Evolutionary conservation across 192 early-diverging fungal genomes (phyloP), one percentile per base, ranked within the genome.

Genomic region (Rhizoclosmatium sp.): DNA sequence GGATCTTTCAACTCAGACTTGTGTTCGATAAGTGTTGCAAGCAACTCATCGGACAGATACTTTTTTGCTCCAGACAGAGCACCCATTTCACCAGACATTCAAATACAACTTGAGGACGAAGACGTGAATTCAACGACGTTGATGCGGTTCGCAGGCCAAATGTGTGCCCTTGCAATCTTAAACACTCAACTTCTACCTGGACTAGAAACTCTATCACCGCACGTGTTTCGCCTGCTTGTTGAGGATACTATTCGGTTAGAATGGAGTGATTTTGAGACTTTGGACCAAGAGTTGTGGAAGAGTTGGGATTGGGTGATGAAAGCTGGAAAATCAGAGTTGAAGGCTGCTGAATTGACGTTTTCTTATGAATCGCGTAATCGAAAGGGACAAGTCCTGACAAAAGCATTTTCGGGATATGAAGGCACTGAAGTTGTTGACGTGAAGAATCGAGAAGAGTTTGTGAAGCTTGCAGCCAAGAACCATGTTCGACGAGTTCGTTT

Each of bases 361-460:
- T 19, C 40, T 10, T 23, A 5, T 16, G 66, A 68, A 42, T 7
- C 14, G 4, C 60, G 21, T 21, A 7, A 54, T 54, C 9, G 62
- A 40, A 21, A 10, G 10, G 23, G 21, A 7, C 44, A 45, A 23
- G 47, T 62, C n/a, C 44, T 75, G 16, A 75, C 72, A n/a, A 60
- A 44, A 45, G 72, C 72, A 7, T 40, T 75, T 40, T 4, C 16
- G 45, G 72, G 59, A 45, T n/a, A 62, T 62, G 45, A 62, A 39
- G 16, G 21, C 10, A 44, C 7, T 14, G 56, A 59, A 12, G 56
- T 5, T 49, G 72, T 75, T 5, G 46, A 39, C 10, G 59, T 31
- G 14, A n/a, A 75, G 47, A 75, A 75, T 62, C n/a, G 45, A 39
- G 72, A 59, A 4, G 59, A 62, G 60, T 75, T 62, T 75, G 72